Conservation (phyloP, 225 moss, liverwort and hornwort species). For the Polytrichum formosum region DNA sequence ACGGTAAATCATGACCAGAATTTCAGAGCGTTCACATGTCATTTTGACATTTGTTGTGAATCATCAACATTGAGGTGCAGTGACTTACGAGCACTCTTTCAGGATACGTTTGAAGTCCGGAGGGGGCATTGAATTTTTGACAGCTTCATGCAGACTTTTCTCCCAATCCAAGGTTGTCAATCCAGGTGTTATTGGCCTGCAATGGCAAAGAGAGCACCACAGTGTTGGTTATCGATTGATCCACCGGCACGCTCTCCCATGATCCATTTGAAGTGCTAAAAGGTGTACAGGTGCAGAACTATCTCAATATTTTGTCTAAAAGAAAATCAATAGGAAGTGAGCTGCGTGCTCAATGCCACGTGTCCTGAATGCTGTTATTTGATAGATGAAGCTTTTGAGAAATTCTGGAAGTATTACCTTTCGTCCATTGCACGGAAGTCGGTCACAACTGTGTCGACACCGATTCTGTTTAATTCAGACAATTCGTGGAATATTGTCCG, state of each 20-base stretch:
- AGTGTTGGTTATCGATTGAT: too few relatives aligned
- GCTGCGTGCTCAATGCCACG: too few relatives aligned
- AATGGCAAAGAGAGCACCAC: not conserved
- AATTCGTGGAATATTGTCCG: too few relatives aligned
- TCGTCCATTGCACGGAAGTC: constrained; percentile 37
- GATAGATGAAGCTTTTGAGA: not conserved
- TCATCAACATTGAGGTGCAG: not conserved
- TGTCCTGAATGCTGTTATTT: not conserved
- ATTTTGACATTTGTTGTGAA: too few relatives aligned
- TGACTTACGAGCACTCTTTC: constrained; percentile 70
- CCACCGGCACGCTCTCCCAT: not conserved
- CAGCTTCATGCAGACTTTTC: constrained; percentile 64
- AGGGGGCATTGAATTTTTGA: constrained; percentile 53
- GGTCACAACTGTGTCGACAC: constrained; percentile 19
- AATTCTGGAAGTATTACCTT: constrained; percentile 16
- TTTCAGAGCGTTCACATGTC: not conserved
- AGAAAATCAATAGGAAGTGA: too few relatives aligned
- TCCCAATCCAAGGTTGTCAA: constrained; percentile 76
- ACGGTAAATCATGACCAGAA: constrained; percentile 2
- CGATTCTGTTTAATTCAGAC: too few relatives aligned
- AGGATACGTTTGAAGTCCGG: constrained; percentile 70
- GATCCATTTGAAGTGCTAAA: not conserved
- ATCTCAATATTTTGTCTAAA: not conserved
- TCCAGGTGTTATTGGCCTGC: constrained; percentile 73
- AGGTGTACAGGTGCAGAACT: not conserved